Percentiles rank a stretch among this genome's conserved stretches.
Evolutionary conservation across 495 filamentous ascomycete genomes (phyloP).

Genomic region (Talaromyces nanjingensis): DNA sequence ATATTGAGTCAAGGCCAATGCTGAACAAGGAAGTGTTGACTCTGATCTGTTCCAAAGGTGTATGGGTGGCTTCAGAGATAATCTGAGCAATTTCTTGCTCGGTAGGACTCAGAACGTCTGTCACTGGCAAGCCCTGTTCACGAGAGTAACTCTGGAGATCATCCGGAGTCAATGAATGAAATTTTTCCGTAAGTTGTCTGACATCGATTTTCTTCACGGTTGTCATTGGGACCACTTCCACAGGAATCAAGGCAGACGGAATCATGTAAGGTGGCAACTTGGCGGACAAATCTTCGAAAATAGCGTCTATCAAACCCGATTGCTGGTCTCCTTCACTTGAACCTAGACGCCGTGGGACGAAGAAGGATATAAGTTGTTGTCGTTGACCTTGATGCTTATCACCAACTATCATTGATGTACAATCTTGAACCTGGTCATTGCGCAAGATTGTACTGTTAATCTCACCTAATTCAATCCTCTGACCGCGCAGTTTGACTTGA

Average conservation of each 20-base stretch:
- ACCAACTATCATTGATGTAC: slow-evolving; percentile 43
- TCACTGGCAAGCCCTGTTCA: slow-evolving; percentile 8
- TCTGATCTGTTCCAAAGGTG: slow-evolving; percentile 34
- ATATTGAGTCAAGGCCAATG: slow-evolving; percentile 75
- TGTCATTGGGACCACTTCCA: slow-evolving; percentile 57
- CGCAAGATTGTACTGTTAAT: slow-evolving; percentile 51
- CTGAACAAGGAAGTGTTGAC: slow-evolving; percentile 50
- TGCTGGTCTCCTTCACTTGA: background rate
- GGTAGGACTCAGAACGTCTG: slow-evolving; percentile 26
- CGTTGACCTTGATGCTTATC: slow-evolving; percentile 16
- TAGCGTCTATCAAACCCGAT: slow-evolving; percentile 17
- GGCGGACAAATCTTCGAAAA: slow-evolving; percentile 34
- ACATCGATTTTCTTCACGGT: slow-evolving; percentile 58
- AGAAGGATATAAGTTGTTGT: slow-evolving; percentile 52
- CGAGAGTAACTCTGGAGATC: slow-evolving; percentile 21
- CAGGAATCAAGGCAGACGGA: slow-evolving; percentile 58
- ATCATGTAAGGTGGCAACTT: slow-evolving; percentile 61
- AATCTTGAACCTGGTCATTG: slow-evolving; percentile 38
- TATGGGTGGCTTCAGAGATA: slow-evolving; percentile 42
- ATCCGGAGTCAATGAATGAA: slow-evolving; percentile 17
- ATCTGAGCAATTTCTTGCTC: slow-evolving; percentile 40
- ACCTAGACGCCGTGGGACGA: slow-evolving; percentile 33
- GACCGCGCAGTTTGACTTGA: slow-evolving; percentile 62
- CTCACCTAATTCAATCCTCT: slow-evolving; percentile 60
- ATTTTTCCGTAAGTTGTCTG: slow-evolving; percentile 26